These are phyloP conservation scores for Fusarium miscanthi DNA, from an alignment of 2,329 filamentous ascomycete genomes.

Conservation along the genomic window DNA sequence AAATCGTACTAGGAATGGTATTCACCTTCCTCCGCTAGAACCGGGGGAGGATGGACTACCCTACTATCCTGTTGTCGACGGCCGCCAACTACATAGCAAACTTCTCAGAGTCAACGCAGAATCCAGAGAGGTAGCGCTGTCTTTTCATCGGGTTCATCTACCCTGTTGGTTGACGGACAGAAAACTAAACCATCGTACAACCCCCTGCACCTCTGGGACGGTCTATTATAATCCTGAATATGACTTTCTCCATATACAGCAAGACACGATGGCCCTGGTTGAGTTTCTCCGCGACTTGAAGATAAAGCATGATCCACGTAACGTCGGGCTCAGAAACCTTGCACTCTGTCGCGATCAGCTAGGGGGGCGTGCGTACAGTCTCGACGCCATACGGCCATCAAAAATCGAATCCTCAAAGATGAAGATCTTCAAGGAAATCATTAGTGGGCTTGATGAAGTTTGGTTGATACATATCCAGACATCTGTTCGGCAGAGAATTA, in stretches of 20 bases:
- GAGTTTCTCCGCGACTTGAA: neutral
- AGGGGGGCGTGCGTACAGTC: accelerated
- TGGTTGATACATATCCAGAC: neutral
- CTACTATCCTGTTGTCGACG: neutral
- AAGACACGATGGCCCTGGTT: neutral
- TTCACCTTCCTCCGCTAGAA: neutral
- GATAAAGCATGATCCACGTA: neutral
- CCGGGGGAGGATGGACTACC: neutral
- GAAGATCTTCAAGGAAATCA: neutral
- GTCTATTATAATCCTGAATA: neutral
- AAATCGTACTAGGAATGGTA: neutral
- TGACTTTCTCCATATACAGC: neutral
- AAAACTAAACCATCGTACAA: no score
- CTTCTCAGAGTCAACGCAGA: neutral
- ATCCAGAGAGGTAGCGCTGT: neutral
- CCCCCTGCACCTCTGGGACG: neutral
- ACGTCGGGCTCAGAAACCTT: neutral
- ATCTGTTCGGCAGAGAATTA: accelerated
- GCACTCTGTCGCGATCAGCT: neutral
- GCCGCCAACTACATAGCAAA: neutral
- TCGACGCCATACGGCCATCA: neutral
- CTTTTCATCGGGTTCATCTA: neutral
- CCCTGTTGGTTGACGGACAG: neutral
- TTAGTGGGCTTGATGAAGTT: neutral
- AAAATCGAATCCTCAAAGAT: neutral